Base-by-base conservation (phyloP, 768 basidiomycete species). In the Tremella mesenterica region DNA sequence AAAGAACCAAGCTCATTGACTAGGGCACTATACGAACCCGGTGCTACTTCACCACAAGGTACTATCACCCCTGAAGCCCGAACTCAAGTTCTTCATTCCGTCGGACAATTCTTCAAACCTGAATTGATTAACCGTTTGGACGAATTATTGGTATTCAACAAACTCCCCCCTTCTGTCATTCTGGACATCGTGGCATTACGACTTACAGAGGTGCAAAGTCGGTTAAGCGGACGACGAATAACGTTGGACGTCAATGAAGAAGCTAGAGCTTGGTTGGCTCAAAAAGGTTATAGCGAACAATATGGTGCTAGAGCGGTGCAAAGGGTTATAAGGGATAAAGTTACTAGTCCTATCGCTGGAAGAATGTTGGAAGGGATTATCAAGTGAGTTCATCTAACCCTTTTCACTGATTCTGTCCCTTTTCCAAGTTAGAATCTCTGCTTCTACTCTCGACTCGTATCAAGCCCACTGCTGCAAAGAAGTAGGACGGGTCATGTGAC, bases 301-400 rank as follows among this genome's bases (percentile, higher is more conserved):
- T 92, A 91, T 70, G 90, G 90, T 21, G 90, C 90, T 0, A 78
- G 90, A 28, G 85, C 88, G 5, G 87, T 93, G 51, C 86, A 86
- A 7, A 76, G 90, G n/a, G 81, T 90, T 18, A 86, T 93, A 3
- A 77, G 86, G 48, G 84, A 83, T 48, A 81, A 85, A 61, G 84
- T 95, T 9, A 73, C 89, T 39, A 86, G 86, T 76, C 86, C 85
- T 21, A 75, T 93, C 18, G 89, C 90, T 0, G 81, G 82, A 69
- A 85, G 85, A 68, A 64, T 93, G 64, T 73, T 95, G 57, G 79
- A 78, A 39, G 90, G 90, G 0, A 85, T 83, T 3, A 83, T 93
- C 56, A 76, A 85, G 84, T 85, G 56, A 36, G 69, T 64, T 2
- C 1, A 12, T 43, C 9, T 10, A 16, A 18, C 34, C 34, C 18